Evolutionary conservation across 2,329 filamentous ascomycete species (phyloP).

Genomic region (Claviceps sorghi): DNA sequence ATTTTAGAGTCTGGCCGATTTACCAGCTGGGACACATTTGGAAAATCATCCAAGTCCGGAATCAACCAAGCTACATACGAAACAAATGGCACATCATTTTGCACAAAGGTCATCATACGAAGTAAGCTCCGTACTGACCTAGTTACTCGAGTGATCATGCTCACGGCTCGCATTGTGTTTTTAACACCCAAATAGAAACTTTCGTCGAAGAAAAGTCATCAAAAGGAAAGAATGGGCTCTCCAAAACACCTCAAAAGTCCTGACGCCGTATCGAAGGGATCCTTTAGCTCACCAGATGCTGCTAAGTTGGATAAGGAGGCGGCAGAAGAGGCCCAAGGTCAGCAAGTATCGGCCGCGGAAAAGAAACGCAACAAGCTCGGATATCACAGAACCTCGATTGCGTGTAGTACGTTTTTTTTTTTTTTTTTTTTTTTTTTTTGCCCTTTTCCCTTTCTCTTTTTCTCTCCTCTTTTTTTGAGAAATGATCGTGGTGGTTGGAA

Average conservation of each 20-base stretch:
- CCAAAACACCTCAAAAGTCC: slow-evolving; percentile 17
- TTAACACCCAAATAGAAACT: neutral
- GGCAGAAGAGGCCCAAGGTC: slow-evolving; percentile 11
- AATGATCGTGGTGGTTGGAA: neutral
- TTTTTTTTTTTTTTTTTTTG: neutral
- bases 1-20: neutral
- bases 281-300: slow-evolving; percentile 35
- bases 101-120: slow-evolving; percentile 2
- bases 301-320: slow-evolving; percentile 25
- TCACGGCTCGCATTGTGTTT: neutral
- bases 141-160: neutral
- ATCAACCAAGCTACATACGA: neutral
- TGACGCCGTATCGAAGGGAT: slow-evolving; percentile 28
- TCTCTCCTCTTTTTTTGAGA: neutral
- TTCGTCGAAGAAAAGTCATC: neutral
- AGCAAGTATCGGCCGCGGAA: slow-evolving; percentile 26
- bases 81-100: slow-evolving; percentile 4
- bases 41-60: neutral
- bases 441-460: too few species aligned
- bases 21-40: neutral
- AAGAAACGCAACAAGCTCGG: slow-evolving; percentile 76
- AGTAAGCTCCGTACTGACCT: neutral
- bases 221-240: slow-evolving; percentile 2
- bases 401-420: slow-evolving; percentile 61
- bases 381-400: slow-evolving; percentile 88